These are phyloP conservation scores for Cladorrhinum sp. DNA, from an alignment of 2,329 filamentous ascomycete species.

Conservation along the genomic window DNA sequence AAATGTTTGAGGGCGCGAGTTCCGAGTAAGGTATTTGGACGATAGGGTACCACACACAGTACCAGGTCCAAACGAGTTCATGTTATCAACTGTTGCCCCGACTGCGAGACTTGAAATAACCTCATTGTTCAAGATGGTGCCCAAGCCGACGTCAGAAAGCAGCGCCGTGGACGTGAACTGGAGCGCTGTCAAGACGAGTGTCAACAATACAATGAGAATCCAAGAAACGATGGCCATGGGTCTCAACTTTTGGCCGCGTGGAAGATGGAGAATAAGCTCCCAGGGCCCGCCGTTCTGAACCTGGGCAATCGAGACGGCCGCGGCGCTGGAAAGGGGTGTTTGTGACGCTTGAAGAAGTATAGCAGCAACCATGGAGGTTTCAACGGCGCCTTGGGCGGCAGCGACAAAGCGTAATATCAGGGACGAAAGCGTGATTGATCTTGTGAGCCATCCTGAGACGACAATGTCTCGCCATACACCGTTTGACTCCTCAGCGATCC, in stretches of 20 bases:
- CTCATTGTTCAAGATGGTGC: neutral
- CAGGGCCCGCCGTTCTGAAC: neutral
- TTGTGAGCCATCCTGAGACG: neutral
- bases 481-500: neutral
- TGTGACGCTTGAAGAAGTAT: neutral
- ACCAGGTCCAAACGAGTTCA: neutral
- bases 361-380: neutral
- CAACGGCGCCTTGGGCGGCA: neutral
- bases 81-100: neutral
- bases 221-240: neutral
- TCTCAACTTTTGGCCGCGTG: neutral
- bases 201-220: neutral
- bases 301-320: slow-evolving; percentile 1
- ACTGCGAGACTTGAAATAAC: neutral
- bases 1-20: neutral
- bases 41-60: neutral
- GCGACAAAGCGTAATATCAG: neutral
- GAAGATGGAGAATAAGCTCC: slow-evolving; percentile 1
- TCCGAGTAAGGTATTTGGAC: neutral
- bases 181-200: neutral
- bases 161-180: neutral
- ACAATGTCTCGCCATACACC: neutral
- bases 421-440: slow-evolving; percentile 1
- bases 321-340: neutral
- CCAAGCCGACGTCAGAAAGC: neutral